Base-by-base conservation (phyloP, 2,329 filamentous ascomycete species). In the Xylariaceae sp. region DNA sequence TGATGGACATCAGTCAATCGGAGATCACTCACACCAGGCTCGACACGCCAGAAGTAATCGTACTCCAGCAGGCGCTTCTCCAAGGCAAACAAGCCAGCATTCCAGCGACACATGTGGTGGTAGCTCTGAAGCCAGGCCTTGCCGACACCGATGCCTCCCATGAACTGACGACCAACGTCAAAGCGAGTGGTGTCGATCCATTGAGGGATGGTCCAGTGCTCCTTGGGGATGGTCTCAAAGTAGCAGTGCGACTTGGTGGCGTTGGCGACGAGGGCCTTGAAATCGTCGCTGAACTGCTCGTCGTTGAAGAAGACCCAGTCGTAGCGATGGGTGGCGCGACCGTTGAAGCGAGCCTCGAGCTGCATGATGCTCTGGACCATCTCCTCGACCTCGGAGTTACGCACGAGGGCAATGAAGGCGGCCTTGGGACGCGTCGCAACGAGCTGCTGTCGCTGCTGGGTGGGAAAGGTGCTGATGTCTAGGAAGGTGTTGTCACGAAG, bases 291-390 rank as follows among this genome's bases (percentile, higher is more conserved):
- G 64, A 95, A 90, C 4, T 85, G 83, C 45, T 85, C 80, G 60
- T 90, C 83, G 68, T 91, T 94, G 76, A 94, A 89, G 71, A 95
- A 92, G 39, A 88, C 85, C 86, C 89, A 95, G 40, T 90, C 87
- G 63, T 95, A 95, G 61, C 87, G 86, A 73, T 90, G 64, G 7
- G 55, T 64, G n/a, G 45, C 87, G 56, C 89, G 89, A 63, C 74
- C 72, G 64, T 95, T 95, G 85, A 89, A 95, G 10, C 84, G 86
- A 48, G 79, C 72, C 66, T 90, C 87, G 42, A 90, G 70, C 62
- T 95, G 86, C 30, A 70, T 69, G 75, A 95, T 89, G 32, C 83
- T 86, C 58, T 79, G 75, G 11, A 89, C 70, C 65, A 90, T 78
- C 7, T 83, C 81, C 6, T 78, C 68, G 11, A 89, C 68, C 65